Evolutionary conservation across 2,329 filamentous ascomycete species (phyloP).

Genomic region (Tolypocladium pustulatum): DNA sequence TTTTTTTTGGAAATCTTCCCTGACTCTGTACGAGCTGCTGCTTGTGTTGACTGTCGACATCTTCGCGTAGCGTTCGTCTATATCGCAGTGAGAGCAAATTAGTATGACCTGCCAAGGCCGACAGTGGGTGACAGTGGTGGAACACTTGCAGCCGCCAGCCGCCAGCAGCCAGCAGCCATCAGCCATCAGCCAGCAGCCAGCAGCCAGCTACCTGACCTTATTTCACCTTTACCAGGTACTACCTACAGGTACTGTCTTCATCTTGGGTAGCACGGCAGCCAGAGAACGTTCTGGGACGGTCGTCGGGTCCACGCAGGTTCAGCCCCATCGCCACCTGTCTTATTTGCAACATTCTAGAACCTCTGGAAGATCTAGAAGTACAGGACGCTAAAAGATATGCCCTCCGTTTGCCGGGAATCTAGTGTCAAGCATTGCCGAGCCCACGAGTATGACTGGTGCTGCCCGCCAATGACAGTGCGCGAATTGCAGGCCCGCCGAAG

Average conservation of each 20-base stretch:
- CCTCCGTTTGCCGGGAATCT: no score
- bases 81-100: neutral
- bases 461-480: slow-evolving; percentile 5
- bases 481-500: slow-evolving; percentile 8
- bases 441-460: neutral
- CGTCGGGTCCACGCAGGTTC: neutral
- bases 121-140: neutral
- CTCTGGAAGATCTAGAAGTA: no score
- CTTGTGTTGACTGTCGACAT: neutral
- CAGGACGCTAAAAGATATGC: no score
- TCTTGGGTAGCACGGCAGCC: neutral
- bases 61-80: neutral
- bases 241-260: no score
- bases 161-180: no score
- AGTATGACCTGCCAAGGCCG: neutral
- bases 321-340: neutral
- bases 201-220: no score
- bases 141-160: no score
- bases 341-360: neutral
- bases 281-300: neutral
- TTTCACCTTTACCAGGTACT: no score
- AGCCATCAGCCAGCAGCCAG: no score
- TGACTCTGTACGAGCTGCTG: neutral
- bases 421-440: no score
- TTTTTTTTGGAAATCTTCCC: no score